phyloP scores from a whole-genome alignment of 805 yeast species.

The Metschnikowia gelsemii region DNA sequence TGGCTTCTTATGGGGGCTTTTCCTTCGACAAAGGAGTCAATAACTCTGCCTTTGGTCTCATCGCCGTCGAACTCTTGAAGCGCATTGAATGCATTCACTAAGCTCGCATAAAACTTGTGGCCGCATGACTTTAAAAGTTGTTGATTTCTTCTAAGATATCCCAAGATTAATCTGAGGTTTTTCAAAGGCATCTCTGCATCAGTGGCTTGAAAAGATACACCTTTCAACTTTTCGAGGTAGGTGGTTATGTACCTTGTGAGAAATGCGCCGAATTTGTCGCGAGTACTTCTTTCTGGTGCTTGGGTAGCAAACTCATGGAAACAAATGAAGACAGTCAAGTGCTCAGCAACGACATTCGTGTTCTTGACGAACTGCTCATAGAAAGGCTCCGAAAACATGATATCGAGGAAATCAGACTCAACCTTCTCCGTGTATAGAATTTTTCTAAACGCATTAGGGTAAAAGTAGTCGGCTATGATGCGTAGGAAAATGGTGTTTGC shows the following conservation, averaged over 20 bases:
- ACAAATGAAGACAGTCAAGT: constrained; percentile 18
- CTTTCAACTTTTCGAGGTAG: constrained; percentile 9
- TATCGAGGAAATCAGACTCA: constrained; percentile 25
- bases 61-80: constrained; percentile 14
- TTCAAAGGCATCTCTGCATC: constrained; percentile 13
- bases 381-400: constrained; percentile 23
- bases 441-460: constrained; percentile 34
- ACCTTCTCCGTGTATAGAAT: constrained; percentile 15
- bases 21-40: constrained; percentile 12
- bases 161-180: constrained; percentile 18
- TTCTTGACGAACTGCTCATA: constrained; percentile 7
- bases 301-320: constrained; percentile 14
- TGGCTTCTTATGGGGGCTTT: constrained; percentile 47
- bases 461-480: constrained; percentile 43
- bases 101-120: constrained; percentile 3
- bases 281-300: not conserved
- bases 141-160: constrained; percentile 11
- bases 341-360: constrained; percentile 13
- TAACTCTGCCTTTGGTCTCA: constrained; percentile 7
- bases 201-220: constrained; percentile 1
- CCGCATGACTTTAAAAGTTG: not conserved
- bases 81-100: constrained; percentile 12
- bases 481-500: constrained; percentile 31
- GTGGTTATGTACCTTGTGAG: constrained; percentile 10
- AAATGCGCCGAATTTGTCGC: constrained; percentile 10